Base-by-base conservation (phyloP, 495 filamentous ascomycete genomes). In the Niebla homalea region DNA sequence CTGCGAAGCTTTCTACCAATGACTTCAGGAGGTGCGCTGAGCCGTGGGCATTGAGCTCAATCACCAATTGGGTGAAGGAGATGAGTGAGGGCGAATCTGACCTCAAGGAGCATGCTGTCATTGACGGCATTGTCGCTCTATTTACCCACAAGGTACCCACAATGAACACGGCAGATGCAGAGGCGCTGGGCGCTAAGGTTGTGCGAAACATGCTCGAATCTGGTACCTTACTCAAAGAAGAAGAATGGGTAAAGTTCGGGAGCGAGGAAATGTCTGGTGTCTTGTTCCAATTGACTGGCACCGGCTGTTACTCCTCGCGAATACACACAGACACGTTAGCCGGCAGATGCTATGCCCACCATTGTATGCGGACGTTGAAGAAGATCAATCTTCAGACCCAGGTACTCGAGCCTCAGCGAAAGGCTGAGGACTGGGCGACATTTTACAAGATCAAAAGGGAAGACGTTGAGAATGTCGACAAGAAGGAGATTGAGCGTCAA, bases 141-240 rank as follows among this genome's bases (percentile, higher is more conserved):
- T 97, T 99, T 62, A 94, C 89, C 15, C 80, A 89, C 67, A 95
- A 94, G 64, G 89, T 99, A 2, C 89, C 93, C 1, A 99, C 90
- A 0, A 97, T 99, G 92, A 97, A 99, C 58, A 89, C 88, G 41
- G 89, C 92, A 2, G 92, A 97, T 72, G 93, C 93, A 2, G 92
- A 99, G 61, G 81, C 83, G 6, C 70, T 99, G 19, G 84, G 85
- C 42, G 75, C 80, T 40, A 79, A 76, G 44, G 85, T 95, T 1
- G 85, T 95, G 2, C 70, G 76, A 36, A 78, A 82, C 32, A 94
- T 99, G 88, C 73, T 88, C 47, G 70, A 75, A 2, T 79, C 83
- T 39, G 87, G 81, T 20, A 84, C 84, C 12, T 64, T 99, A 36
- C 70, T 94, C 8, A 81, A 83, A 19, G 90, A 95, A 25, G 92